Evolutionary conservation across 129 eudicot species (phyloP).

Genomic region (Deinandra increscens): DNA sequence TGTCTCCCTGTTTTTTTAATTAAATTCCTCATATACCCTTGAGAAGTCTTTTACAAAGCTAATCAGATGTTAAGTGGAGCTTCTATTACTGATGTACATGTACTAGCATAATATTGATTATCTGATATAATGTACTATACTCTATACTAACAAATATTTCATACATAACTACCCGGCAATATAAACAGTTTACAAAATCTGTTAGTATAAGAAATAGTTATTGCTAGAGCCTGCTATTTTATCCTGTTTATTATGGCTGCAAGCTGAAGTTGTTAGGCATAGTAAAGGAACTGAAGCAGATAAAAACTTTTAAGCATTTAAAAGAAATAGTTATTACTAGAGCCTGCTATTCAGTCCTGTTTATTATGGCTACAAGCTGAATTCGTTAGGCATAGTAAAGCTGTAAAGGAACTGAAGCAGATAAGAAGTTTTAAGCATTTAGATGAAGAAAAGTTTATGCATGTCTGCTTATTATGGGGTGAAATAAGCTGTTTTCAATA

Average conservation of each 20-base stretch:
- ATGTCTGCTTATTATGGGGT: not conserved
- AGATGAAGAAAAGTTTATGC: not conserved
- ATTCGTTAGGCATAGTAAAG: too few relatives aligned
- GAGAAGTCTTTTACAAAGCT: not conserved
- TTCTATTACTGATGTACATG: not conserved
- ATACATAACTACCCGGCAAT: not conserved
- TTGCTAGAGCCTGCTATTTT: slow-evolving; percentile 1
- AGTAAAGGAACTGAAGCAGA: not conserved
- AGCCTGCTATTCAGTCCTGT: too few relatives aligned
- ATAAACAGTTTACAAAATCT: not conserved
- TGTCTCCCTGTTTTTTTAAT: too few relatives aligned
- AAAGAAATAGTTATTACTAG: not conserved
- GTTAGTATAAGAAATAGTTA: not conserved
- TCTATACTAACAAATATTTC: not conserved
- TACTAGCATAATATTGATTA: slow-evolving; percentile 2
- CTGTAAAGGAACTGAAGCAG: too few relatives aligned
- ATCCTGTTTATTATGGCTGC: not conserved
- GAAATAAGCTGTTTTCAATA: too few relatives aligned
- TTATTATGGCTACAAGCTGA: too few relatives aligned
- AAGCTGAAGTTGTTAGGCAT: not conserved
- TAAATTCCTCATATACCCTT: slow-evolving; percentile 9
- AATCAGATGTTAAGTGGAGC: slow-evolving; percentile 1
- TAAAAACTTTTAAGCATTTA: not conserved
- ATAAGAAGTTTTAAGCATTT: too few relatives aligned
- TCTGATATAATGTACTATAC: not conserved